These are phyloP conservation scores for Tephrocybe sp. DNA, from an alignment of 768 basidiomycete species.

Conservation along the genomic window DNA sequence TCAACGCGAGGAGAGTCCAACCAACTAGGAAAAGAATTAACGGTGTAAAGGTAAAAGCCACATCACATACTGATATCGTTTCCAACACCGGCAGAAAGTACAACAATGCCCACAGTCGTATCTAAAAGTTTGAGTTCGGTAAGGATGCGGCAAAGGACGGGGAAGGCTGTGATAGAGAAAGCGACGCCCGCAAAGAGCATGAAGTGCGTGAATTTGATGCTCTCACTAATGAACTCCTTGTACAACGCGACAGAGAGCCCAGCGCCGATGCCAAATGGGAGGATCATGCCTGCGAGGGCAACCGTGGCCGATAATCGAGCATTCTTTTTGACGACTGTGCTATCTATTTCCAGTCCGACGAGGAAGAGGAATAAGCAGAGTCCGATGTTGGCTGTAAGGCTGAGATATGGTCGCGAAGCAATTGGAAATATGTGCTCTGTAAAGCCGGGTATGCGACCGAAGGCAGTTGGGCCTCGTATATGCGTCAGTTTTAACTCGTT, in stretches of 20 bases:
- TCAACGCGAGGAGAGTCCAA: conserved; percentile 87
- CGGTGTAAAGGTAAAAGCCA: too few species aligned
- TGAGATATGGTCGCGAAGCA: conserved; percentile 70
- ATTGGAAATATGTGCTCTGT: conserved; percentile 80
- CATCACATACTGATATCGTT: conserved; percentile 67
- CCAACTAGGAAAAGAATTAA: conserved; percentile 41
- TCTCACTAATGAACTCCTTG: conserved; percentile 63
- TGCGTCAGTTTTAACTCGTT: conserved; percentile 6
- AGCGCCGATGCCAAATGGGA: conserved; percentile 88
- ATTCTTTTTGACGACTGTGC: conserved; percentile 73
- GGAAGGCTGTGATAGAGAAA: conserved; percentile 85
- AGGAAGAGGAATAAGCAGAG: conserved; percentile 88
- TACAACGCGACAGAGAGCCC: conserved; percentile 66
- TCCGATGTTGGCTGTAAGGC: conserved; percentile 86
- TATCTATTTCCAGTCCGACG: conserved; percentile 90
- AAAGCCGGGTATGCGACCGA: conserved; percentile 82
- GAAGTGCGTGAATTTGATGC: conserved; percentile 80
- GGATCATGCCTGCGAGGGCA: conserved; percentile 76
- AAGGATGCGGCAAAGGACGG: conserved; percentile 83
- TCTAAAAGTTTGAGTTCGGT: conserved; percentile 90
- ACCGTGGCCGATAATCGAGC: conserved; percentile 65
- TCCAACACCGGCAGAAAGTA: conserved; percentile 89
- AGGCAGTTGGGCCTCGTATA: conserved; percentile 45
- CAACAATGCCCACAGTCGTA: conserved; percentile 89
- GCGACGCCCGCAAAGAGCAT: conserved; percentile 94